Conservation (phyloP, 2,329 filamentous ascomycete species). For the Gaeumannomyces tritici region DNA sequence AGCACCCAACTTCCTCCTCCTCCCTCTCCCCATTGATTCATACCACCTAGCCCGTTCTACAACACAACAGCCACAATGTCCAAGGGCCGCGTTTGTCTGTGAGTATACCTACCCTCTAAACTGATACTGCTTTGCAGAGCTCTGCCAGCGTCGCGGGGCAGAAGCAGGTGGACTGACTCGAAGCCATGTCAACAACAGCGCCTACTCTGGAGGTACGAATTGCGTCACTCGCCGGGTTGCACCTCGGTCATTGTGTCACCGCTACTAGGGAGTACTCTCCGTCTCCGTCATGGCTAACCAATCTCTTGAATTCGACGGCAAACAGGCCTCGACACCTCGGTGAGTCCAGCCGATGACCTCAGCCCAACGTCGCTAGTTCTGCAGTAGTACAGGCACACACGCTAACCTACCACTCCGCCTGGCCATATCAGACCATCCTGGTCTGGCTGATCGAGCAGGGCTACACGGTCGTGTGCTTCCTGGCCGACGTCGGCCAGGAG, state of each 20-base stretch:
- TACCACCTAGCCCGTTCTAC: neutral
- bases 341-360: too few species aligned
- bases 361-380: too few species aligned
- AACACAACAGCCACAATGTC: conserved; percentile 1
- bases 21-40: neutral
- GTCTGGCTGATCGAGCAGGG: conserved; percentile 5
- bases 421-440: conserved; percentile 3
- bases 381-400: too few species aligned
- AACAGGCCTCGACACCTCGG: conserved; percentile 4
- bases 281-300: neutral
- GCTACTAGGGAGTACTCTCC: neutral
- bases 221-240: neutral
- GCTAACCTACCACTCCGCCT: too few species aligned
- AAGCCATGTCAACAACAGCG: neutral
- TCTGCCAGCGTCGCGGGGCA: neutral
- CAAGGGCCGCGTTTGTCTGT: conserved; percentile 3
- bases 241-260: neutral
- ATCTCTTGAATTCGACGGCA: neutral
- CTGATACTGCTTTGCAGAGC: neutral
- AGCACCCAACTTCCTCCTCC: too few species aligned
- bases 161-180: neutral
- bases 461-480: conserved; percentile 46
- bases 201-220: conserved; percentile 4
- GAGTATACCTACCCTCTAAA: neutral
- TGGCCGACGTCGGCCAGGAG: conserved; percentile 67